Conservation (phyloP, 352 stramenopile genomes). For the Phytophthora foliorum region DNA sequence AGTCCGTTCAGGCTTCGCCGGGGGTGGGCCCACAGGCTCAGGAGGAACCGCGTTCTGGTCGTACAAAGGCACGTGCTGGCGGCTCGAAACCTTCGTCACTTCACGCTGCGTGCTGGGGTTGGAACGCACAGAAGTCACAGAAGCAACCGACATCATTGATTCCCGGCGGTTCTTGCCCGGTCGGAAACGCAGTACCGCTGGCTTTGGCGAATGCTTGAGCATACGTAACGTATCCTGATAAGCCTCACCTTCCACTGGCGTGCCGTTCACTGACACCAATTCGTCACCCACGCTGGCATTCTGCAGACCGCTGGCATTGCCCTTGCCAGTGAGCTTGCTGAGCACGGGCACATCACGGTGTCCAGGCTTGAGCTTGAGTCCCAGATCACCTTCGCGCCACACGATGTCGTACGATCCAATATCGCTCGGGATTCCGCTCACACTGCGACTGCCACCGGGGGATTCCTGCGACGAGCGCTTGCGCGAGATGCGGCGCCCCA, state of each 20-base stretch:
- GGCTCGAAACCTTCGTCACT: constrained; percentile 44
- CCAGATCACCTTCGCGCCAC: constrained; percentile 87
- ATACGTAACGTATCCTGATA: constrained; percentile 90
- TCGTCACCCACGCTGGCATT: constrained; percentile 87
- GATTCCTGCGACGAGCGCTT: constrained; percentile 58
- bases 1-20: constrained; percentile 5
- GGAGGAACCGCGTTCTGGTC: constrained; percentile 35
- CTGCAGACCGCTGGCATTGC: constrained; percentile 83
- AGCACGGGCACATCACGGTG: constrained; percentile 81
- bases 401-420: constrained; percentile 88
- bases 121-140: constrained; percentile 67
- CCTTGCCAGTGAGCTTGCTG: constrained; percentile 87
- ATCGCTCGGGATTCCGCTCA: constrained; percentile 53
- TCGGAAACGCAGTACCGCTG: constrained; percentile 83
- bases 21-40: constrained; percentile 21
- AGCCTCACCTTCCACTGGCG: constrained; percentile 76
- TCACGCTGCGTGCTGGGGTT: constrained; percentile 60
- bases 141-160: constrained; percentile 68
- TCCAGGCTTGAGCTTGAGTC: constrained; percentile 88
- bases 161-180: constrained; percentile 64
- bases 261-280: constrained; percentile 87
- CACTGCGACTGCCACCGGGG: constrained; percentile 31
- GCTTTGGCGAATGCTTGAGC: constrained; percentile 90
- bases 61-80: constrained; percentile 72
- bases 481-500: constrained; percentile 79